These are phyloP conservation scores for Penicillium egyptiacum DNA, from an alignment of 495 filamentous ascomycete species.

Conservation along the genomic window DNA sequence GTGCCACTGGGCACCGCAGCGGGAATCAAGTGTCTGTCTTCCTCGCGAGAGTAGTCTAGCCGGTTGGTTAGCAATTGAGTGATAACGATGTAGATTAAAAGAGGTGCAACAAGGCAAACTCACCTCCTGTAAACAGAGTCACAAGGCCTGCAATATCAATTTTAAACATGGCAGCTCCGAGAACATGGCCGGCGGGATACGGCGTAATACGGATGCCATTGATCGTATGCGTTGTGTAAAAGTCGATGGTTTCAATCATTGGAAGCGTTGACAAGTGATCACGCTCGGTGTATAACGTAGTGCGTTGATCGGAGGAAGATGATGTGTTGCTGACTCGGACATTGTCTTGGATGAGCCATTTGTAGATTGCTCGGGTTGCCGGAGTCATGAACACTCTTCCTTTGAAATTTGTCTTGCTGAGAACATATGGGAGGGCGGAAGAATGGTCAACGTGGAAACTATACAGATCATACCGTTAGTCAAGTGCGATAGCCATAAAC, in stretches of 20 bases:
- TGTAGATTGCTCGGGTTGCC: slow-evolving; percentile 98
- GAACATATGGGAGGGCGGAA: slow-evolving; percentile 90
- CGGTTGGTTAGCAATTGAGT: background rate
- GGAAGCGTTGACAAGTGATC: slow-evolving; percentile 92
- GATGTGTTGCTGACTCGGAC: slow-evolving; percentile 83
- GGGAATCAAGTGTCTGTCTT: slow-evolving; percentile 91
- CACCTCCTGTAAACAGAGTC: slow-evolving; percentile 82
- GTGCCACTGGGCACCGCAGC: slow-evolving; percentile 80
- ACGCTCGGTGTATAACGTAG: slow-evolving; percentile 86
- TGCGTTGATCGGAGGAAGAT: slow-evolving; percentile 66
- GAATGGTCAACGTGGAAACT: slow-evolving; percentile 99
- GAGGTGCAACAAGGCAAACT: background rate
- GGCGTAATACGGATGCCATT: slow-evolving; percentile 95
- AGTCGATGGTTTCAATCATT: slow-evolving; percentile 94
- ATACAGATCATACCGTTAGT: slow-evolving; percentile 28
- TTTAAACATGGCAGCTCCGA: slow-evolving; percentile 98
- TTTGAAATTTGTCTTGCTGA: slow-evolving; percentile 96
- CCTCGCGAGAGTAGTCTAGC: slow-evolving; percentile 84
- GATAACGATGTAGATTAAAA: background rate
- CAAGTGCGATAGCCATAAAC: slow-evolving; percentile 5
- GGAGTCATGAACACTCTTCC: slow-evolving; percentile 99
- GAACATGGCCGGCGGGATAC: slow-evolving; percentile 93
- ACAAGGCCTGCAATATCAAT: slow-evolving; percentile 95
- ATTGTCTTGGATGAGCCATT: slow-evolving; percentile 97
- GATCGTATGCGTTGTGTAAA: slow-evolving; percentile 95